phyloP scores from a whole-genome alignment of 1,284 basidiomycete genomes.

The Ganoderma sp. region DNA sequence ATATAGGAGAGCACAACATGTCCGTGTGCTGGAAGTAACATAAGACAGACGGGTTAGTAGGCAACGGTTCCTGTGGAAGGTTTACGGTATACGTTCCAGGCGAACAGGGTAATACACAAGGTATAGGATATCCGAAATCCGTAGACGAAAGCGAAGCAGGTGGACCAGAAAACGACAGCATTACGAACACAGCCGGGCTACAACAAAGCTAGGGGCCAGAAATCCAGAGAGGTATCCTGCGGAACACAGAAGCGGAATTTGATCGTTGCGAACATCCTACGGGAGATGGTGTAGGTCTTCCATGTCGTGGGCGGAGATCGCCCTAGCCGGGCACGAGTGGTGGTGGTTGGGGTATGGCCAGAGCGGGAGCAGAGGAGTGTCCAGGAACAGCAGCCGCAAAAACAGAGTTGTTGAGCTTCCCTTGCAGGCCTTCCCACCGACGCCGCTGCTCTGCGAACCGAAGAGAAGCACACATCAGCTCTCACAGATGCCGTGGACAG shows the following conservation, averaged over 20 bases:
- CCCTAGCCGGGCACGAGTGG: background rate
- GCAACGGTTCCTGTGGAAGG: slow-evolving; percentile 1
- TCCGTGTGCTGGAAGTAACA: slow-evolving; percentile 28
- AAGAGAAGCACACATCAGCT: background rate
- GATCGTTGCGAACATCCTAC: background rate
- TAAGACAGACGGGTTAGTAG: background rate
- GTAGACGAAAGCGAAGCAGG: slow-evolving; percentile 22
- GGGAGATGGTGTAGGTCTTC: background rate
- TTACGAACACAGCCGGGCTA: slow-evolving; percentile 9
- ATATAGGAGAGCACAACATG: slow-evolving; percentile 27
- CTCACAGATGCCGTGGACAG: background rate
- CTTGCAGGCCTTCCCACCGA: slow-evolving; percentile 54
- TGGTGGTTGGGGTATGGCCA: background rate
- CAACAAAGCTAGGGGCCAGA: background rate
- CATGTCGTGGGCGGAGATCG: background rate
- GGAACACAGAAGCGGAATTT: background rate
- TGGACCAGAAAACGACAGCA: slow-evolving; percentile 16
- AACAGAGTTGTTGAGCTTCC: slow-evolving; percentile 56
- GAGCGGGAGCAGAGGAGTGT: slow-evolving; percentile 30
- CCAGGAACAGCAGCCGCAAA: slow-evolving; percentile 50
- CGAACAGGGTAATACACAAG: background rate
- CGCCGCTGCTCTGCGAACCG: slow-evolving; percentile 55
- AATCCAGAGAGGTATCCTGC: background rate
- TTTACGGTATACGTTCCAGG: background rate
- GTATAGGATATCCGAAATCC: slow-evolving; percentile 10